Evolutionary conservation across 345 rosid species (phyloP), one percentile per base, ranked within the genome.

Genomic region (Eucalyptus curtisii): DNA sequence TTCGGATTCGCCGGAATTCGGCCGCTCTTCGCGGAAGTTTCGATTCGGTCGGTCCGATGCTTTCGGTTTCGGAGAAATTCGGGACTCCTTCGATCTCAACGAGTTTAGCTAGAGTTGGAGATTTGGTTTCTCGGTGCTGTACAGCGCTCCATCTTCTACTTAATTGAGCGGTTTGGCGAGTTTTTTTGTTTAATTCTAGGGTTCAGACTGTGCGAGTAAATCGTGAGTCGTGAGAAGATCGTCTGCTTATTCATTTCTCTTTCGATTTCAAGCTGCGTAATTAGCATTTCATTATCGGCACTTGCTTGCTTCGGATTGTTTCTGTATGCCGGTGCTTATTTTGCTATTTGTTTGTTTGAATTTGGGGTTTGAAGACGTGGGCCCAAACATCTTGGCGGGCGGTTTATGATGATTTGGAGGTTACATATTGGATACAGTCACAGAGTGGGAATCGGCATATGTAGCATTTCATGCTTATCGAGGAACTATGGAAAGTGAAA

Each of bases 401-500:
- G 57, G 30, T 68, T 81, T 88, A 88, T 88, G 57, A 88, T 88
- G 89, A 88, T 86, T 92, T 91, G 95, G 97, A 95, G 94, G 88
- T 47, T 85, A 90, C 57, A 89, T 91, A 90, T 90, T 76, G 90
- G 91, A 90, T 93, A 94, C 37, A 92, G 91, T 86, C 91, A 92
- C 88, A 91, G 90, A 88, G 93, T 93, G 86, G 96, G 97, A 89
- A 94, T 93, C 88, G 92, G 93, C 89, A 91, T 93, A 90, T 92
- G 94, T 88, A 89, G 91, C 86, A 89, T 92, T 92, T 88, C 87
- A 89, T 89, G 84, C 89, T 89, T 91, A 89, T 90, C 89, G 76
- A 94, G 89, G 53, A 94, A 92, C 61, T 89, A 98, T 98, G 99
- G 96, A 95, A 94, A 92, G 96, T 96, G 96, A 96, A 59, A 90